phyloP scores from a whole-genome alignment of 78 protist genomes.

The Planoprotostelium fungivorum region DNA sequence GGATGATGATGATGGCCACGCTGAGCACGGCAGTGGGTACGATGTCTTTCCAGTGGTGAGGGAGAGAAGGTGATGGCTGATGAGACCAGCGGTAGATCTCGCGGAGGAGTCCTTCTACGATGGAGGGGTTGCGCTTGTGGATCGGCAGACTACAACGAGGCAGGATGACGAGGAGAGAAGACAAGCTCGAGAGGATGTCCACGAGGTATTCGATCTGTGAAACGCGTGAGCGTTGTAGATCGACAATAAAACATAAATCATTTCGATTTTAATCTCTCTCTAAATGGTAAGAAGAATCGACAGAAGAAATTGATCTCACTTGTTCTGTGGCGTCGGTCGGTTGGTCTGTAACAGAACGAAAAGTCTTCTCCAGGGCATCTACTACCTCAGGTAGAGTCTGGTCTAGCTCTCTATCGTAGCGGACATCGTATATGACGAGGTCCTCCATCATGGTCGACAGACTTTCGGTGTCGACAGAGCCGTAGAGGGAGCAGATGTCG shows the following conservation, averaged over 20 bases:
- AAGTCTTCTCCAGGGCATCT: background rate
- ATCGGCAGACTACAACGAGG: background rate
- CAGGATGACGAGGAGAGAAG: background rate
- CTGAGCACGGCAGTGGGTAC: background rate
- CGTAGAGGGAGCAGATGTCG: background rate
- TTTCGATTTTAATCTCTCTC: background rate
- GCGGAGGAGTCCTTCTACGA: background rate
- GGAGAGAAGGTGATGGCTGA: background rate
- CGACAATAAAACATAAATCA: background rate
- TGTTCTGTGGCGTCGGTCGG: too few relatives aligned
- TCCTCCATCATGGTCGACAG: background rate
- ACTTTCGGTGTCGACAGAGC: background rate
- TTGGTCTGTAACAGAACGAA: too few relatives aligned
- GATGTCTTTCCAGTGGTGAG: background rate
- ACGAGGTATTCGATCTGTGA: background rate
- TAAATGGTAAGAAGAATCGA: background rate
- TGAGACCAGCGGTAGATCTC: background rate
- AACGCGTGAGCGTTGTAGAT: background rate
- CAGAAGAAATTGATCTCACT: too few relatives aligned
- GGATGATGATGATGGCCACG: background rate
- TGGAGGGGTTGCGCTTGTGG: background rate
- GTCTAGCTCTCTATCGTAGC: background rate
- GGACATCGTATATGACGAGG: background rate
- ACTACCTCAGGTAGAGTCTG: background rate
- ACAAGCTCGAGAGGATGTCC: background rate